Evolutionary conservation across 306 rosid species (phyloP).

Genomic region (Lathyrus oleraceus): DNA sequence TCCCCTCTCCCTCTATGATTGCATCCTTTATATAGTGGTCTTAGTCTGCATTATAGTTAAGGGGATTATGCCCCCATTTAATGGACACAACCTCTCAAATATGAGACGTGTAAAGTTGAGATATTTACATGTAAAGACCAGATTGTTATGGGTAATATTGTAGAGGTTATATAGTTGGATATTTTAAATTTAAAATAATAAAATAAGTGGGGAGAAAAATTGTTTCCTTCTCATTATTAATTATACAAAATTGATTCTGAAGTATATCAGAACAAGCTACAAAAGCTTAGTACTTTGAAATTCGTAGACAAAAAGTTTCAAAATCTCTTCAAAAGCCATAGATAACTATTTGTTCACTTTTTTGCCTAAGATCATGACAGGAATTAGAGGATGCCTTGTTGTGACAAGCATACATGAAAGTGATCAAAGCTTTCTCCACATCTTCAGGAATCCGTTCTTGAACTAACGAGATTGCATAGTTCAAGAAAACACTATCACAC

Average conservation of each 20-base stretch:
- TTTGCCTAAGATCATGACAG: constrained; percentile 10
- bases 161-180: not conserved
- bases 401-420: constrained; percentile 35
- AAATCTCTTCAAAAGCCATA: constrained; percentile 40
- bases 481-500: constrained; percentile 38
- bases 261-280: not conserved
- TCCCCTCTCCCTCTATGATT: no score
- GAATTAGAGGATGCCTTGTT: constrained; percentile 21
- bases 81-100: no score
- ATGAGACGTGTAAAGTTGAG: no score
- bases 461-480: constrained; percentile 33
- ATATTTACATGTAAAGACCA: no score
- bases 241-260: constrained; percentile 24
- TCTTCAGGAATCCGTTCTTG: constrained; percentile 32
- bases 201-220: not conserved
- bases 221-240: constrained; percentile 1
- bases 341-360: constrained; percentile 19
- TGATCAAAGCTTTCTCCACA: constrained; percentile 43
- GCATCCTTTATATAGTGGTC: no score
- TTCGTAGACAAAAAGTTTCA: not conserved
- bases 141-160: not conserved
- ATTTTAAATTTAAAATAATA: not conserved
- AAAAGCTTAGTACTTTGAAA: not conserved
- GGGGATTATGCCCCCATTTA: no score
- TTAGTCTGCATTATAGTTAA: no score